Base-by-base conservation (phyloP, 495 filamentous ascomycete species). In the Parmelia sp. region DNA sequence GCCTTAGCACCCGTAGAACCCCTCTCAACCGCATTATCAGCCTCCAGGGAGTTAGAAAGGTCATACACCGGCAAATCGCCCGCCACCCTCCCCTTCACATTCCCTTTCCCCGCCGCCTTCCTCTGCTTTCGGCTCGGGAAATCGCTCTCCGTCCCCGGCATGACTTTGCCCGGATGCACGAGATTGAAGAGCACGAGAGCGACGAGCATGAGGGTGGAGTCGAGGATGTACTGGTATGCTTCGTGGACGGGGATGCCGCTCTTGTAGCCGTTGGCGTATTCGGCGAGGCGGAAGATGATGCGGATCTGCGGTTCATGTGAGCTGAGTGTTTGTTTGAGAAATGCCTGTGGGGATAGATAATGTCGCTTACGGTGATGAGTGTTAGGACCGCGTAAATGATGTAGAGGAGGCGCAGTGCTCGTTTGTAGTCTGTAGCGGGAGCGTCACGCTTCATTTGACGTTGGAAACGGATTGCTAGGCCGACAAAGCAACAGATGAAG, bases 251-350 rank as follows among this genome's bases (percentile, higher is more conserved):
- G 76, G 15, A 87, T 65, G 53, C 68, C 40, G 3, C 31, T 58
- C 5, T 68, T 63, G 0, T 72, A 65, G 15, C 81, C 81, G 3
- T 71, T 51, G 0, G 77, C 70, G 68, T 81, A 88, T 69, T 88
- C 82, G 56, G 74, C 71, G 4, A 88, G 71, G 35, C 85, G 81
- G 74, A 81, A 88, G 49, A 85, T 74, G 67, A 85, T 85, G n/a
- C 83, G 82, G 57, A 81, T 71, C 75, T 79, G 35, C n/a, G 3
- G 14, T 10, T 21, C 4, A 25, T 62, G 17, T 68, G 15, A 65
- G 23, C 57, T 10, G 25, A 3, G 42, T n/a, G 10, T 19, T 64
- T 15, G 7, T 56, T n/a, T 23, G 33, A 12, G 29, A n/a, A n/a
- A 49, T 15, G 49, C 39, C 25, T 40, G 49, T 65, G 33, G 21